Percentiles rank a stretch among this genome's conserved stretches.
These are phyloP conservation scores for Ascosphaera apis DNA, from an alignment of 2,329 filamentous ascomycete species.

Conservation along the genomic window DNA sequence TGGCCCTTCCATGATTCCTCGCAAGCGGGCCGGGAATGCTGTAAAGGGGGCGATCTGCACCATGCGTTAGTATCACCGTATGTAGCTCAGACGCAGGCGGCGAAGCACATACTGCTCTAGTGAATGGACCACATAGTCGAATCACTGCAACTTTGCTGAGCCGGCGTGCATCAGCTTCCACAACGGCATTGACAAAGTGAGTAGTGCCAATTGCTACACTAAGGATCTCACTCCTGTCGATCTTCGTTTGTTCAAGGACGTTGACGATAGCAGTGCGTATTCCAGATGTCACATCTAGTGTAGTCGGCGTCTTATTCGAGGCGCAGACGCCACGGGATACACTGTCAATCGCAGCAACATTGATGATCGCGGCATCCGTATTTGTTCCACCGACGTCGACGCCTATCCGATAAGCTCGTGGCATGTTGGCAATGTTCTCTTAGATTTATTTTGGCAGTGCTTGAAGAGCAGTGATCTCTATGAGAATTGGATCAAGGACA, in stretches of 20 bases:
- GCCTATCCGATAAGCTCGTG: constrained; percentile 19
- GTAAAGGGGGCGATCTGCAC: constrained; percentile 21
- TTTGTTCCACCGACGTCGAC: constrained; percentile 19
- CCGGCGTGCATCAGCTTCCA: constrained; percentile 22
- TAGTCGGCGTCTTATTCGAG: constrained; percentile 27
- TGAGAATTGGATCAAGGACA: background rate
- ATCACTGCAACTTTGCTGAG: constrained; percentile 25
- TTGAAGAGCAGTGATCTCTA: background rate
- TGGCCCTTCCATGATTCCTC: constrained; percentile 20
- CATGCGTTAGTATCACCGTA: constrained; percentile 1
- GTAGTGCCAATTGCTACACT: constrained; percentile 28
- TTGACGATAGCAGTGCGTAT: constrained; percentile 24
- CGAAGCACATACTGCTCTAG: constrained; percentile 12
- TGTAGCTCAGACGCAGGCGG: background rate
- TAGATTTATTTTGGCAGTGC: background rate
- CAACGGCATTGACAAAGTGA: constrained; percentile 27
- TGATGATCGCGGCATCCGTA: constrained; percentile 24
- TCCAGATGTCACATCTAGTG: constrained; percentile 27
- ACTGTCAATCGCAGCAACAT: constrained; percentile 15
- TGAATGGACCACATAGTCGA: constrained; percentile 24
- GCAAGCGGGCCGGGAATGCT: constrained; percentile 18
- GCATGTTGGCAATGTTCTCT: background rate
- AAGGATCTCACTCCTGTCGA: constrained; percentile 18
- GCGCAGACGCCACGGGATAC: constrained; percentile 22
- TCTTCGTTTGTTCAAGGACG: constrained; percentile 17